Evolutionary conservation across 2,329 filamentous ascomycete genomes (phyloP), one percentile per base, ranked within the genome.

Genomic region (Neocatenulostroma microsporum): DNA sequence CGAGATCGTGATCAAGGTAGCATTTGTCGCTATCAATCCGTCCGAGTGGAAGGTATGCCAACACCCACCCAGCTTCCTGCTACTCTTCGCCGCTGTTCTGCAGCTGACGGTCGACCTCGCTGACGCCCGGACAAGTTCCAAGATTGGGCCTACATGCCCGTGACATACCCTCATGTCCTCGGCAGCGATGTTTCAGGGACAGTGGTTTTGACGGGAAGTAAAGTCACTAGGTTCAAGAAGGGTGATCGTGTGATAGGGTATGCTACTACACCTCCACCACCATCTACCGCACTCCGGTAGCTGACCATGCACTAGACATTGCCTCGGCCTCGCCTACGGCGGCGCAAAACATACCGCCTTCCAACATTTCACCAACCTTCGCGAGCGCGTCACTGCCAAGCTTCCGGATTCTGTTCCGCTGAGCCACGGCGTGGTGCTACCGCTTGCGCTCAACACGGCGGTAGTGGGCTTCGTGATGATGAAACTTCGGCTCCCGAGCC

Each of bases 391-490:
- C 8, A 56, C 60, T 9, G 46, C 59, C 4, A 60, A 60, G 25
- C 60, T 69, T 32, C 65, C 66, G 1, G 45, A 51, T 24, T 51
- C 47, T 8, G 39, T 66, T 13, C 51, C 58, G 26, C 68, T 53
- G 46, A 57, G 46, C 5, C 42, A 61, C 5, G 66, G 57, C 15
- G 44, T 53, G 18, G 64, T 68, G 13, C 56, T 69, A 1, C 66
- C 66, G 3, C 53, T 68, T 5, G 61, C 61, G n/a, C 54, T 68
- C 37, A 60, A 60, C 14, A 68, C 66, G 4, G 63, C 66, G 11
- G 53, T 63, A 12, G 49, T 53, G 17, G 61, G 56, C 19, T 69
- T 63, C 55, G 55, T 9, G 7, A 21, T 13, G 8, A 9, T 34
- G 9, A 15, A 24, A 10, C 20, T 34, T 24, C 19, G 31, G 8